Conservation (phyloP, 768 basidiomycete species). For the Cystofilobasidium bisporidii region DNA sequence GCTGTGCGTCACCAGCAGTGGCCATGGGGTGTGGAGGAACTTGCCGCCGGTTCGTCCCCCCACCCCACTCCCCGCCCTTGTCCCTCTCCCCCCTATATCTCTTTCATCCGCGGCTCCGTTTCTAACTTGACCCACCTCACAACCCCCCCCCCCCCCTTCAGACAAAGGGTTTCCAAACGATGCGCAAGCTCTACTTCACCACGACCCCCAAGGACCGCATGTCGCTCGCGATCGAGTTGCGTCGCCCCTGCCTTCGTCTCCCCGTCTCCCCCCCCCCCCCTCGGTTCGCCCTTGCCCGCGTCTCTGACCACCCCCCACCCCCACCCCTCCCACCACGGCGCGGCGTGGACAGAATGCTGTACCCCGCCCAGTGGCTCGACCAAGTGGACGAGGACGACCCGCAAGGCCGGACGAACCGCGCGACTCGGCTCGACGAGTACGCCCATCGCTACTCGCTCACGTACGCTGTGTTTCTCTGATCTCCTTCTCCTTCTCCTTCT, state of each 20-base stretch:
- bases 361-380: conserved; percentile 55
- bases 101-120: no score
- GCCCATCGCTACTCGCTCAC: not conserved
- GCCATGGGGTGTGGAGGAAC: conserved; percentile 51
- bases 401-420: conserved; percentile 54
- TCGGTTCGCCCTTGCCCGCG: no score
- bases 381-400: conserved; percentile 47
- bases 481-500: not conserved
- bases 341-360: conserved; percentile 45
- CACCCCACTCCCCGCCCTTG: no score
- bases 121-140: no score
- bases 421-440: conserved; percentile 49
- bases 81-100: no score
- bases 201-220: conserved; percentile 45
- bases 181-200: conserved; percentile 22
- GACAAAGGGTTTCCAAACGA: conserved; percentile 31
- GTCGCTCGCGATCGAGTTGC: conserved; percentile 45
- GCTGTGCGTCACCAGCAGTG: conserved; percentile 61
- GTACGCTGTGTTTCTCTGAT: conserved; percentile 36
- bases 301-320: no score
- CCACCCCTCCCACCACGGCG: no score
- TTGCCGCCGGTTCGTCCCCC: conserved; percentile 48
- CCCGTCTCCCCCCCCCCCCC: no score
- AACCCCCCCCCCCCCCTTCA: not conserved
- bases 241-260: not conserved